Conservation (phyloP, 495 filamentous ascomycete species). For the Penicillium angulare region DNA sequence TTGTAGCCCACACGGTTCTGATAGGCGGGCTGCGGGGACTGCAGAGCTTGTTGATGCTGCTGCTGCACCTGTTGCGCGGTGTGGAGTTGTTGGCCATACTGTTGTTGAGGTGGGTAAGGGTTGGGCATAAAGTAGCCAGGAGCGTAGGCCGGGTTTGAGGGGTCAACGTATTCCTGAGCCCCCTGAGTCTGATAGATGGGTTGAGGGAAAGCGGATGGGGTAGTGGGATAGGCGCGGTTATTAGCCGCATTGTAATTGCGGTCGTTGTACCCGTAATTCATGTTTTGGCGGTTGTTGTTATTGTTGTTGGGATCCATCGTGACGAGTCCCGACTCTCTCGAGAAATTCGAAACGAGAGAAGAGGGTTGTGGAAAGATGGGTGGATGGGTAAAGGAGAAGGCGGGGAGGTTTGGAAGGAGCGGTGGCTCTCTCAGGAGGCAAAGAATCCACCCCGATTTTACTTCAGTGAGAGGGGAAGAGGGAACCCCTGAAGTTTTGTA, state of each 20-base stretch:
- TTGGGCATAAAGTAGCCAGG: constrained; percentile 67
- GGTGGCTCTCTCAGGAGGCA: constrained; percentile 38
- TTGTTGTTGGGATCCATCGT: constrained; percentile 55
- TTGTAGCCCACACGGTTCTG: constrained; percentile 47
- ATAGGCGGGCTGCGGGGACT: constrained; percentile 50
- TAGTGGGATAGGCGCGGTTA: constrained; percentile 90
- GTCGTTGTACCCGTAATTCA: constrained; percentile 68
- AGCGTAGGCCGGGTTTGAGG: constrained; percentile 48
- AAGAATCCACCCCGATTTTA: constrained; percentile 18
- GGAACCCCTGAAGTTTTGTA: neutral
- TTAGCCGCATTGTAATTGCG: constrained; percentile 63
- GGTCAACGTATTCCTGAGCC: constrained; percentile 53
- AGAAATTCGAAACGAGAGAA: constrained; percentile 11
- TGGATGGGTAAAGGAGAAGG: constrained; percentile 25
- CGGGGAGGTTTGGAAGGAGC: constrained; percentile 31
- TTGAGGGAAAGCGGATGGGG: constrained; percentile 93
- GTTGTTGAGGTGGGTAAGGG: constrained; percentile 45
- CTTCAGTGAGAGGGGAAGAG: too few relatives aligned
- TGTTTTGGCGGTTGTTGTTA: constrained; percentile 54
- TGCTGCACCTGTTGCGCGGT: constrained; percentile 68
- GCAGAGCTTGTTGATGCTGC: constrained; percentile 52
- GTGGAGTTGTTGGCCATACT: constrained; percentile 54
- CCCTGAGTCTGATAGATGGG: constrained; percentile 71
- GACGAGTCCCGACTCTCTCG: constrained; percentile 15
- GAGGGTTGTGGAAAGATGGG: constrained; percentile 9